Evolutionary conservation across 2,329 filamentous ascomycete genomes (phyloP).

Genomic region (Beauveria australis): DNA sequence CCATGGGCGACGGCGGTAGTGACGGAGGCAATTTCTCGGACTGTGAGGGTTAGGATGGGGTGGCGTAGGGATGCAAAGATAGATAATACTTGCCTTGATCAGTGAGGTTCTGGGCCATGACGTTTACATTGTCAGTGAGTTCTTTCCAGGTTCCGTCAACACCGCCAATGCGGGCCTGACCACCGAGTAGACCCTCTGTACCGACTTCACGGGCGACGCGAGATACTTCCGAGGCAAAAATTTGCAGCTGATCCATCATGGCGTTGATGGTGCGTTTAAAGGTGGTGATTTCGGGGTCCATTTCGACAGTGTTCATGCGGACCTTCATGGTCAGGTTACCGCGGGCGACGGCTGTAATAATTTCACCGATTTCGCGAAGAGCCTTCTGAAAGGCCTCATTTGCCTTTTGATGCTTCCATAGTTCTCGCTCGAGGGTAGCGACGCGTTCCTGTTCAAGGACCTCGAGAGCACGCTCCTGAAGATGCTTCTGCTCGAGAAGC

Average conservation of each 20-base stretch:
- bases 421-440: slow-evolving; percentile 78
- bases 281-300: slow-evolving; percentile 95
- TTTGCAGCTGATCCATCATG: slow-evolving; percentile 97
- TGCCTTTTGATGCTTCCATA: slow-evolving; percentile 95
- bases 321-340: slow-evolving; percentile 97
- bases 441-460: slow-evolving; percentile 83
- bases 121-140: slow-evolving; percentile 81
- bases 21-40: slow-evolving; percentile 77
- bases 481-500: slow-evolving; percentile 74
- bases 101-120: slow-evolving; percentile 76
- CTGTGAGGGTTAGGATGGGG: slow-evolving; percentile 27
- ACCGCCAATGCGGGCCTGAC: slow-evolving; percentile 86
- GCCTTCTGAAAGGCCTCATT: slow-evolving; percentile 99
- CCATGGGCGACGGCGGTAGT: slow-evolving; percentile 77
- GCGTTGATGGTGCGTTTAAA: slow-evolving; percentile 98
- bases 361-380: slow-evolving; percentile 90
- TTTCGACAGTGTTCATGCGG: slow-evolving; percentile 87
- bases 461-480: slow-evolving; percentile 74
- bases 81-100: slow-evolving; percentile 50
- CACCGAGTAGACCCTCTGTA: slow-evolving; percentile 87
- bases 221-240: slow-evolving; percentile 94
- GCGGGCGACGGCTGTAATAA: slow-evolving; percentile 90
- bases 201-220: slow-evolving; percentile 91
- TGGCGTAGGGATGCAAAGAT: not conserved
- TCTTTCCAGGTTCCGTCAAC: slow-evolving; percentile 98